Percentiles rank a stretch among this genome's conserved stretches.
These are phyloP conservation scores for Filobasidium wieringae DNA, from an alignment of 768 basidiomycete species.

Conservation along the genomic window DNA sequence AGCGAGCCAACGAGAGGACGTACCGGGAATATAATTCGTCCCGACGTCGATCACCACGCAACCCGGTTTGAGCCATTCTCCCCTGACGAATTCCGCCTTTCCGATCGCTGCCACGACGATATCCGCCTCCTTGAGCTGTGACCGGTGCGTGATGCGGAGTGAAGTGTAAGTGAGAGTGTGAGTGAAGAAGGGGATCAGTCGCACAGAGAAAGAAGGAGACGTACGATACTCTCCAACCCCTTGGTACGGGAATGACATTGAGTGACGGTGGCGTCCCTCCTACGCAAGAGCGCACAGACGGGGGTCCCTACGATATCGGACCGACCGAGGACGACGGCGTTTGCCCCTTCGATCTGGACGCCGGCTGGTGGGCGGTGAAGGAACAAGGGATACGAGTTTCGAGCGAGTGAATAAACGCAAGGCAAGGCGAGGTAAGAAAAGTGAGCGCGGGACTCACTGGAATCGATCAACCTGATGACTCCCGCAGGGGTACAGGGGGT, in stretches of 20 bases:
- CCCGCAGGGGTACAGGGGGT: constrained; percentile 91
- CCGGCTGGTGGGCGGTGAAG: constrained; percentile 50
- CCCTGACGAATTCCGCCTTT: constrained; percentile 76
- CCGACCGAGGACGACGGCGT: constrained; percentile 85
- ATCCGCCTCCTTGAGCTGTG: constrained; percentile 71
- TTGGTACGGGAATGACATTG: constrained; percentile 90
- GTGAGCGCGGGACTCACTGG: constrained; percentile 21
- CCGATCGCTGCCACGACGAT: constrained; percentile 96
- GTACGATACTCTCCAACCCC: constrained; percentile 64
- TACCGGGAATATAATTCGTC: constrained; percentile 88
- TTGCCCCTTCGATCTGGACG: constrained; percentile 60
- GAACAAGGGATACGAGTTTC: not conserved
- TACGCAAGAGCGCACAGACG: constrained; percentile 77
- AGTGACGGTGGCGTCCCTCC: constrained; percentile 87
- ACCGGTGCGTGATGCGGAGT: too few relatives aligned
- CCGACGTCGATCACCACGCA: constrained; percentile 96
- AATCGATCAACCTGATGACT: constrained; percentile 77
- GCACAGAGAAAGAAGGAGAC: constrained; percentile 30
- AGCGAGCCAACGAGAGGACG: too few relatives aligned
- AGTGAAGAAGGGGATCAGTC: too few relatives aligned
- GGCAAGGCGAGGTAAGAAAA: not conserved
- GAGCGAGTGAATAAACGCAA: too few relatives aligned
- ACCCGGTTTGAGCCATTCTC: constrained; percentile 88
- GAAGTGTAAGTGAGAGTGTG: too few relatives aligned
- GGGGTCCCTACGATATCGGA: constrained; percentile 97